Evolutionary conservation across 768 basidiomycete genomes (phyloP).

Genomic region (Tulasnella sp.): DNA sequence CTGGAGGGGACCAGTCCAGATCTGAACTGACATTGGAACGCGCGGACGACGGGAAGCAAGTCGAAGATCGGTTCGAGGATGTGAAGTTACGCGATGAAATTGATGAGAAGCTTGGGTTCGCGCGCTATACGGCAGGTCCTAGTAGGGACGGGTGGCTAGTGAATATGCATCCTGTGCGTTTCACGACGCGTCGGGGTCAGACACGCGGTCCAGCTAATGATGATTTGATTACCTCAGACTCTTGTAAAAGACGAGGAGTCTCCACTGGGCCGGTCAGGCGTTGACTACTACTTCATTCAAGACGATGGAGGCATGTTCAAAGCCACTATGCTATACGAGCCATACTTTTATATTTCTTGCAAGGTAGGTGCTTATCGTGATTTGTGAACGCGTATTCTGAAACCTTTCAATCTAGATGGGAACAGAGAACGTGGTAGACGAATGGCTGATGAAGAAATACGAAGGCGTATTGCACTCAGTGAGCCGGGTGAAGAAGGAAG

Average conservation of each 20-base stretch:
- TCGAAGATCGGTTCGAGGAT: slow-evolving; percentile 78
- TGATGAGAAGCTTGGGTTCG: slow-evolving; percentile 89
- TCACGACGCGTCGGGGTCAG: background rate
- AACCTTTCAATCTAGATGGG: slow-evolving; percentile 42
- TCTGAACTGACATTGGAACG: slow-evolving; percentile 9
- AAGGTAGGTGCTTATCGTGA: slow-evolving; percentile 41
- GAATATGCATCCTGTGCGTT: slow-evolving; percentile 92
- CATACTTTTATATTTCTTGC: slow-evolving; percentile 89
- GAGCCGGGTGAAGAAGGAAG: slow-evolving; percentile 77
- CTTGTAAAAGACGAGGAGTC: slow-evolving; percentile 77
- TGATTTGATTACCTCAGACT: slow-evolving; percentile 34
- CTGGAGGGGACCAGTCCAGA: background rate
- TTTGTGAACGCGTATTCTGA: slow-evolving; percentile 11
- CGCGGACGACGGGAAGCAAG: slow-evolving; percentile 73
- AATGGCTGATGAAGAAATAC: slow-evolving; percentile 89
- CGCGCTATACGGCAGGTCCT: slow-evolving; percentile 65
- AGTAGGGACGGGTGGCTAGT: slow-evolving; percentile 86
- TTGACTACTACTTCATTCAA: slow-evolving; percentile 95
- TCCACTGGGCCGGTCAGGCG: slow-evolving; percentile 76
- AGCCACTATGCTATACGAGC: slow-evolving; percentile 82
- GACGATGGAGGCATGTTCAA: slow-evolving; percentile 97
- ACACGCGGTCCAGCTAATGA: too few relatives aligned
- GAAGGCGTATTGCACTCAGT: slow-evolving; percentile 78
- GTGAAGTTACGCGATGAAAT: slow-evolving; percentile 69
- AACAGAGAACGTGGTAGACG: slow-evolving; percentile 81